Evolutionary conservation across 345 rosid species (phyloP), one percentile per base, ranked within the genome.

Genomic region (Dovyalis caffra): DNA sequence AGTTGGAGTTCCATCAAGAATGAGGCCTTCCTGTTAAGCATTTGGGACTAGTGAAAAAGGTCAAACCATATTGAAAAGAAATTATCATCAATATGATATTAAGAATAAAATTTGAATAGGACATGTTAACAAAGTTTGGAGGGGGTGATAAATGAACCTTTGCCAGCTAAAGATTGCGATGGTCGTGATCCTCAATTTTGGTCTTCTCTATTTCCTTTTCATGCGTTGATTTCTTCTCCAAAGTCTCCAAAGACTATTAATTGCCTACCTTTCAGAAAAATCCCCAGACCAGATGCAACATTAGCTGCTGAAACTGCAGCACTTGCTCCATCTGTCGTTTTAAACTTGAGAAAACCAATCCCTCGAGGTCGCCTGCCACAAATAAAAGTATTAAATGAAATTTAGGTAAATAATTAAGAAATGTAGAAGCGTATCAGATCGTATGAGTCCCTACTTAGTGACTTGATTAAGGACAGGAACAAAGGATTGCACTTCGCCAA

Each of bases 331-430:
- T 93, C 99, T 74, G 58, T 49, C 67, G 88, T 81, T 84, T 89
- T 89, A 77, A 95, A 95, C 83, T 87, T 91, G 84, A 95, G 93
- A 77, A 95, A 92, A 65, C 93, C 99, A 21, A 95, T 90, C 63
- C 99, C 99, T 77, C 77, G 86, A 1, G 99, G 97, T 76, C 98
- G 85, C 83, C 98, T 95, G 92, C 80, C 84, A 86, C 62, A 37
- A 66, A 66, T 70, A 83, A 12, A 66, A 73, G 63, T 16, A 70
- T 70, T 57, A 61, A 35, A 51, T 68, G 16, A 26, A 69, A 35
- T 49, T 12, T 35, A 31, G 45, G 45, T 69, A 20, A 53, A 63
- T 64, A 63, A 68, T 43, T 0, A 65, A 6, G 57, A 70, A 51
- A 60, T 57, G 69, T 14, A 40, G 56, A 78, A 43, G 8, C 29